Evolutionary conservation across 768 basidiomycete species (phyloP), one percentile per base, ranked within the genome.

Genomic region (Neoboletus brunneissimus): DNA sequence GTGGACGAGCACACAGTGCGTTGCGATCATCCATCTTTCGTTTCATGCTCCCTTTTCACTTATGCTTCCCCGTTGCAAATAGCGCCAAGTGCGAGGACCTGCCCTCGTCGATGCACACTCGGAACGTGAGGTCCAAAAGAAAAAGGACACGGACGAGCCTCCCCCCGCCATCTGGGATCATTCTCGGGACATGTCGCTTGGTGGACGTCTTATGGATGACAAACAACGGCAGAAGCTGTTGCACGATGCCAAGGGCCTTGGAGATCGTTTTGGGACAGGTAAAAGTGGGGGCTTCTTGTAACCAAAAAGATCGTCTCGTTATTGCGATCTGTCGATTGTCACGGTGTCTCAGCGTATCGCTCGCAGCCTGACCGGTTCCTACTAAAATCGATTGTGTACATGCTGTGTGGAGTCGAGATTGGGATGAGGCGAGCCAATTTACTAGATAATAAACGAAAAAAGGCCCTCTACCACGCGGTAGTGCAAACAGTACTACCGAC

Each of bases 131-230:
- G 66, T 52, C 61, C 75, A 70, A 72, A 74, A 61, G 73, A 73
- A 62, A 61, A 69, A 68, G 55, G 73, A 74, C n/a, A 59, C 76
- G 16, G 77, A 83, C 27, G 82, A 84, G 32, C 81, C 83, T 32
- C 75, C 81, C 0, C 74, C 83, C 0, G 86, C 67, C 0, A 91
- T 98, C 27, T 98, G 96, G 96, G 96, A 99, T 63, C 93, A 91
- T 65, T 77, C 84, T 35, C 79, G 94, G 29, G 93, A 96, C 71
- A 97, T 99, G 94, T 81, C 81, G 3, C 64, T 96, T 4, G 86
- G 87, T 2, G 95, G 96, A 15, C 77, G 91, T 48, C 76, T 97
- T 31, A 89, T 99, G 91, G 94, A 92, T 65, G 95, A 97, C 57
- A 80, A 77, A 44, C 86, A 90, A 67, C 79, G 96, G 58, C 79